Evolutionary conservation across 2,329 filamentous ascomycete genomes (phyloP).

Genomic region (Camillea tinctor): DNA sequence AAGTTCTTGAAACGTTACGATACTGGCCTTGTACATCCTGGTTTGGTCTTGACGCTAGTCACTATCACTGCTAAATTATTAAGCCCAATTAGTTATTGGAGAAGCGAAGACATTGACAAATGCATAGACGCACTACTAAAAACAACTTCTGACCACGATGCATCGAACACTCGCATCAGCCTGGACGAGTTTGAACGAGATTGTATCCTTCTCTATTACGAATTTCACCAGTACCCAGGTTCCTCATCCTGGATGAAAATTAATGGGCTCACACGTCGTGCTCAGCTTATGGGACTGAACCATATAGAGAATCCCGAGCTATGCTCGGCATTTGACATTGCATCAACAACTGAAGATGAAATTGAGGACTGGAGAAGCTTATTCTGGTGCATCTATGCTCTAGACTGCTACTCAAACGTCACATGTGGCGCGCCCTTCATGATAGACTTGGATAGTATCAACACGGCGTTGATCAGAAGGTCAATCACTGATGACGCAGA

Average conservation of each 20-base stretch:
- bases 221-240: slow-evolving; percentile 37
- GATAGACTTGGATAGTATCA: slow-evolving; percentile 29
- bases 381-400: slow-evolving; percentile 38
- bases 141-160: slow-evolving; percentile 11
- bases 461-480: slow-evolving; percentile 26
- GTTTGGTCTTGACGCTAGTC: slow-evolving; percentile 27
- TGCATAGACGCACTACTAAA: slow-evolving; percentile 25
- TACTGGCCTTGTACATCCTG: slow-evolving; percentile 17
- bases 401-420: slow-evolving; percentile 37
- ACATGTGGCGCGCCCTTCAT: slow-evolving; percentile 28
- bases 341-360: slow-evolving; percentile 25
- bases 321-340: slow-evolving; percentile 24
- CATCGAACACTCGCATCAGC: slow-evolving; percentile 4
- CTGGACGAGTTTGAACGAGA: slow-evolving; percentile 33
- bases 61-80: slow-evolving; percentile 31
- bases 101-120: slow-evolving; percentile 18
- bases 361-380: slow-evolving; percentile 35
- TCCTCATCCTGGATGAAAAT: slow-evolving; percentile 33
- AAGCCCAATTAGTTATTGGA: slow-evolving; percentile 22
- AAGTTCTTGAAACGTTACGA: slow-evolving; percentile 28
- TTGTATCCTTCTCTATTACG: slow-evolving; percentile 36
- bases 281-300: slow-evolving; percentile 34
- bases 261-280: slow-evolving; percentile 33
- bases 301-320: slow-evolving; percentile 32
- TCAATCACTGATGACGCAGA: slow-evolving; percentile 7